Evolutionary conservation across 139 green algal genomes (phyloP).

Genomic region (Chlamydomonas applanata): DNA sequence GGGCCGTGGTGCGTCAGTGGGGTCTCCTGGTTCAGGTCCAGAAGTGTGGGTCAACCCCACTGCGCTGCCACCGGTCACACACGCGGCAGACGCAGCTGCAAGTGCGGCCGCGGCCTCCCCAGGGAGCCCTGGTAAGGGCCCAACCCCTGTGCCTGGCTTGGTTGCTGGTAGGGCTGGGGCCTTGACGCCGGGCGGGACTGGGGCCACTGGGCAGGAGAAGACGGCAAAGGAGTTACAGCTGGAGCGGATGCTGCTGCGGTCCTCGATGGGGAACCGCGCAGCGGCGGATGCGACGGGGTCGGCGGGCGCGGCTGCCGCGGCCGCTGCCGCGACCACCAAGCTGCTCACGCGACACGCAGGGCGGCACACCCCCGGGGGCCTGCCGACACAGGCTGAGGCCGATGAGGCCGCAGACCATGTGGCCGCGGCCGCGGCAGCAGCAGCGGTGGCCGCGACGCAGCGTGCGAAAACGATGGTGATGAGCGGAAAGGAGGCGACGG

Average conservation of each 20-base stretch:
- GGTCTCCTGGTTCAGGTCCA: neutral
- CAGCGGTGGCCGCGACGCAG: too few species aligned
- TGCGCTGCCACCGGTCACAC: neutral
- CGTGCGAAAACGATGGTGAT: too few species aligned
- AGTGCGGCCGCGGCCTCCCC: too few species aligned
- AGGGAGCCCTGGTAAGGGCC: too few species aligned
- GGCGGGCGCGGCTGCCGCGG: neutral
- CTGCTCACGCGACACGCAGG: neutral
- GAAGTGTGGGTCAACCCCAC: conserved; percentile 6
- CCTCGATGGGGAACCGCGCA: neutral
- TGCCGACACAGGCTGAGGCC: neutral
- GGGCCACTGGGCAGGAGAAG: neutral
- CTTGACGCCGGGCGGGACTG: too few species aligned
- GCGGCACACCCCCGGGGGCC: neutral
- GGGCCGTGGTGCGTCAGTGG: too few species aligned
- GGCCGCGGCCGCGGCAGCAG: too few species aligned
- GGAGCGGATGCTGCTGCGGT: neutral
- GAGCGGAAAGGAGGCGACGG: too few species aligned
- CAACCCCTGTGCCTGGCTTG: too few species aligned
- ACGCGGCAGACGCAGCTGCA: neutral
- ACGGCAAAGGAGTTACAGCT: neutral
- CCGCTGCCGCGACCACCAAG: conserved; percentile 1
- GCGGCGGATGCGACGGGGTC: neutral
- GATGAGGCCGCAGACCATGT: too few species aligned
- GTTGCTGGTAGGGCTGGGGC: too few species aligned